Base-by-base conservation (phyloP, 176 grass and related monocot species). In the Raddia guianensis region DNA sequence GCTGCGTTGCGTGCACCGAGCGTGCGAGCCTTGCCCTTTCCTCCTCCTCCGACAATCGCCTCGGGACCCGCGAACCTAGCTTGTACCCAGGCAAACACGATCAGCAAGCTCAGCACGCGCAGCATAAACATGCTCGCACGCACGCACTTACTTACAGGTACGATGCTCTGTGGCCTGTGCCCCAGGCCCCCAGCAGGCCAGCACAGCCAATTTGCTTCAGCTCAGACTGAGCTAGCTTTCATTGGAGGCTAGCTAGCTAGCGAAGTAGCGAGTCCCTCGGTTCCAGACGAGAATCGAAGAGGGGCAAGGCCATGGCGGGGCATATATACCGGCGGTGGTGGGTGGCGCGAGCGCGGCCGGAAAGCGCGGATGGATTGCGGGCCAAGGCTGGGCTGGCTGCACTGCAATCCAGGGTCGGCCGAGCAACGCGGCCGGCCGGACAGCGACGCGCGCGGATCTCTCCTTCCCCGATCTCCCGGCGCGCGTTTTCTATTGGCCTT, bases 301-400 rank as follows among this genome's bases (percentile, higher is more conserved):
- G 21, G 71, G 64, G 45, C 49, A 49, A 71, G 42, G 68, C 34
- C 40, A 49, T 18, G 49, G 56, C 49, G 72, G 65, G 57, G 44
- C 43, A 61, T 89, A 89, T 85, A 85, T 85, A 76, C 75, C 33
- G 82, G 56, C 65, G 82, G 82, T 18, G 80, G 75, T 81, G 68
- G 83, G 63, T 74, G 63, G 74, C 37, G 83, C 53, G 56, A n/a
- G 33, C 46, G 53, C 33, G 72, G 73, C 82, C 82, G 73, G 82
- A 88, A 90, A 87, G 87, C 56, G 78, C 80, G 83, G 89, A 94
- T 90, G 87, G 89, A 98, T 94, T 98, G 88, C 84, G 82, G 86
- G 90, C 87, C 73, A 98, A 94, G 95, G 77, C 80, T 85, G 58
- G 80, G 27, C 27, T 27, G 27, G 27, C 64, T 87, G 48, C 88